Base-by-base conservation (phyloP, 2,329 filamentous ascomycete species). In the Pestalotiopsis sp. region DNA sequence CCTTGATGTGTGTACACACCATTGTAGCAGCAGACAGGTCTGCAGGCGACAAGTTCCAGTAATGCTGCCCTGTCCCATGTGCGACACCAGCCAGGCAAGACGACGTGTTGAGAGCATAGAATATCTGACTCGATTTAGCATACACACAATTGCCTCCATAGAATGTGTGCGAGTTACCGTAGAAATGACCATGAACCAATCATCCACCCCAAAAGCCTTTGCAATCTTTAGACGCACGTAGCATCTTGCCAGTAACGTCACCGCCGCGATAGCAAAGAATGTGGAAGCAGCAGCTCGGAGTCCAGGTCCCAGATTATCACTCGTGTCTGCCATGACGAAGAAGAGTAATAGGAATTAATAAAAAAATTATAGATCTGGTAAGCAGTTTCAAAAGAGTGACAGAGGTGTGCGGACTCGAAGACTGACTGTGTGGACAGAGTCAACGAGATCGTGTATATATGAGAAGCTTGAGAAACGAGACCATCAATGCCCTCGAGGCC, bases 151-250 rank as follows among this genome's bases (percentile, higher is more conserved):
- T 23, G 17, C 5, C 20, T 13, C 25, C 14, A 12, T 11, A 14
- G 39, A 41, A 31, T 41, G 52, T 20, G 58, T 7, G 12, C 7
- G 17, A 36, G 36, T n/a, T 68, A 72, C 70, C 14, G 65, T 72
- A 13, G 70, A 68, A 13, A 65, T 4, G 20, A 72, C 67, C 70
- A 72, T 72, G 59, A 72, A 63, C 59, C 27, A 45, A 49, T 72
- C 70, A 65, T 72, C 70, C 11, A 57, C 4, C 7, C 69, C 69
- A 59, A 72, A 72, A 14, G 70, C 67, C 65, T 71, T 70, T 36
- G 70, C 63, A 56, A 72, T 66, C 41, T 27, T 58, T 2, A 57
- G 9, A 6, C 64, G 41, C 14, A 66, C 64, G 36, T 57, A 66
- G 12, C 41, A 56, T 31, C 64, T 45, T 6, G 57, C 12, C n/a